A percentile compares a stretch with the other conserved stretches of the same genome.
phyloP scores from a whole-genome alignment of 805 yeast genomes.

The Metschnikowia drakensbergensis region DNA sequence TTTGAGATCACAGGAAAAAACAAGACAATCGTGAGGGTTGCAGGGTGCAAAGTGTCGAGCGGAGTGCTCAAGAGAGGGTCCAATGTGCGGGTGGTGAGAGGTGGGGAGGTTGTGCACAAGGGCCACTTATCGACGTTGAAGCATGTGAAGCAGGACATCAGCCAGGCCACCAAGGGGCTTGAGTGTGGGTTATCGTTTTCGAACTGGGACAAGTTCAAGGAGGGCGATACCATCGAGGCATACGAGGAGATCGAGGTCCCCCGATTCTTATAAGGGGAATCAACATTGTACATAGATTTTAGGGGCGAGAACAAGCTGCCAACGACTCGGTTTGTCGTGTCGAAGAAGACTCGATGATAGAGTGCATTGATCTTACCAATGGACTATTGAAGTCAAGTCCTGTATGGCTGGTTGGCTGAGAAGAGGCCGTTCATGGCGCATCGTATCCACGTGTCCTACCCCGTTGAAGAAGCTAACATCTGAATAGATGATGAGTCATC shows the following conservation, averaged over 20 bases:
- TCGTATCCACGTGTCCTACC: too few relatives aligned
- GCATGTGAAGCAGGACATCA: conserved; percentile 74
- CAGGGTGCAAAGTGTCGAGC: conserved; percentile 77
- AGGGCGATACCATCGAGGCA: conserved; percentile 73
- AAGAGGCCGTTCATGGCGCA: too few relatives aligned
- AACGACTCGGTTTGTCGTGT: too few relatives aligned
- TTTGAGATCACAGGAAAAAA: conserved; percentile 63
- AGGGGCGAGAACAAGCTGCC: too few relatives aligned
- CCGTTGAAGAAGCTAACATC: too few relatives aligned
- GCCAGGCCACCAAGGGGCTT: conserved; percentile 74
- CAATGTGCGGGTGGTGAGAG: conserved; percentile 54
- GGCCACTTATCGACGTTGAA: conserved; percentile 73
- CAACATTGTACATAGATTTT: not conserved
- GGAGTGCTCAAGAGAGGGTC: conserved; percentile 66
- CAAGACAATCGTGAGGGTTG: conserved; percentile 58
- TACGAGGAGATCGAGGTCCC: conserved; percentile 57
- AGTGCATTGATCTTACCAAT: too few relatives aligned
- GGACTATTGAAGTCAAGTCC: too few relatives aligned
- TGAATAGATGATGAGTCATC: too few relatives aligned
- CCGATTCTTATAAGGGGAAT: conserved; percentile 28
- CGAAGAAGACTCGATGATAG: too few relatives aligned
- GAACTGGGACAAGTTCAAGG: conserved; percentile 62
- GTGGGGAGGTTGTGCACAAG: conserved; percentile 41
- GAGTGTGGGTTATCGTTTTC: conserved; percentile 86
- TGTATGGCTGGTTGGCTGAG: too few relatives aligned